A percentile compares a stretch with the other conserved stretches of the same genome.
Evolutionary conservation across 495 filamentous ascomycete genomes (phyloP).

Genomic region (Podospora conica): DNA sequence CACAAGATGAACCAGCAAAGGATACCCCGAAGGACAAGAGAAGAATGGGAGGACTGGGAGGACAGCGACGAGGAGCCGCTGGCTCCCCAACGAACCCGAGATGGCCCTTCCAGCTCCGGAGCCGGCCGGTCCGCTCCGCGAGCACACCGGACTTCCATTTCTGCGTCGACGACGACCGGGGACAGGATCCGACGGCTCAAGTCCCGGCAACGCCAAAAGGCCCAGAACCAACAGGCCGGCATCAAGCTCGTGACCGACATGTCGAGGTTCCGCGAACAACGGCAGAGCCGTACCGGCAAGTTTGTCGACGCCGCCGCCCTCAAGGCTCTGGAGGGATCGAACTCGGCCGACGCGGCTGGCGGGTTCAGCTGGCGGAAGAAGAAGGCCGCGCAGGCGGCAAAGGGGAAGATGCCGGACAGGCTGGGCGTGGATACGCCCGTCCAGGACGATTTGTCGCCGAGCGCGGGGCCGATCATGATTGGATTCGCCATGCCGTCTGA

Average conservation of each 20-base stretch:
- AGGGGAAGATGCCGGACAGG: constrained; percentile 25
- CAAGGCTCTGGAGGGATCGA: constrained; percentile 41
- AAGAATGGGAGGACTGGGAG: constrained; percentile 47
- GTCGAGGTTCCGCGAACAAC: constrained; percentile 33
- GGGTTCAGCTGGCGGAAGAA: constrained; percentile 41
- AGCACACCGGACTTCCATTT: constrained; percentile 13
- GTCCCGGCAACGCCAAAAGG: constrained; percentile 46
- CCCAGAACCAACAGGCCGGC: constrained; percentile 52
- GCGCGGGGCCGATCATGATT: constrained; percentile 70
- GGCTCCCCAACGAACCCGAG: constrained; percentile 19
- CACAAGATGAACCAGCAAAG: constrained; percentile 18
- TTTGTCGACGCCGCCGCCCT: constrained; percentile 48
- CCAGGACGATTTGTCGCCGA: constrained; percentile 62
- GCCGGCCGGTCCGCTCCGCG: constrained; percentile 13
- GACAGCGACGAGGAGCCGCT: constrained; percentile 33
- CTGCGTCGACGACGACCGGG: constrained; percentile 26
- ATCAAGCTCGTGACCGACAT: constrained; percentile 62
- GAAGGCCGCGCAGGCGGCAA: constrained; percentile 22
- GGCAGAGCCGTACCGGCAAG: constrained; percentile 30
- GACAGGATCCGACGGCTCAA: constrained; percentile 36
- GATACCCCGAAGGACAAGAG: constrained; percentile 18
- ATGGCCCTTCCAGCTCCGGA: constrained; percentile 21
- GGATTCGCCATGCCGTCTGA: constrained; percentile 64
- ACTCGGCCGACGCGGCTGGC: constrained; percentile 34
- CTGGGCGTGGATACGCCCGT: constrained; percentile 14